Base-by-base conservation (phyloP, 2,329 filamentous ascomycete genomes). In the Didymella keratinophila region DNA sequence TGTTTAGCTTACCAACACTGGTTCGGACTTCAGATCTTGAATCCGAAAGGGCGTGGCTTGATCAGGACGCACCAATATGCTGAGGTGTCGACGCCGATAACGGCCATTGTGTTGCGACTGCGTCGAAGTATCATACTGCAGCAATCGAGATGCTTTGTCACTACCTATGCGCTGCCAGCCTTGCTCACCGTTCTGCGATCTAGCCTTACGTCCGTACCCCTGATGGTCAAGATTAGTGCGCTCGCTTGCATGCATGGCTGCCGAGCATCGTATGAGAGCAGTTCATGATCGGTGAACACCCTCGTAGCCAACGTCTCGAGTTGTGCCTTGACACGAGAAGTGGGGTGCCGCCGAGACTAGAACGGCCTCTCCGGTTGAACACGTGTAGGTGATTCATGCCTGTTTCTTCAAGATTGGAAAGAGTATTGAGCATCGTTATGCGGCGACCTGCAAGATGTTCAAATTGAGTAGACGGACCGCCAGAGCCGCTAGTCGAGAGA, bases 281-380 rank as follows among this genome's bases (percentile, higher is more conserved):
- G 46, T 58, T 54, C 56, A 41, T 51, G 56, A 58, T 58, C 56
- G 56, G 56, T 58, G 50, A 54, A 51, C 32, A 36, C 50, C 49
- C 39, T 58, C 34, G 50, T 45, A 41, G 25, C 37, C 44, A 58
- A 34, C 43, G 23, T 18, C 30, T 45, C 39, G 34, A 50, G 25
- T 44, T 34, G 39, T 23, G 50, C 39, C 25, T 45, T 41, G 41
- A 50, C 34, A 39, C 50, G 39, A 54, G 21, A 20, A 32, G 45
- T 58, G 50, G 56, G 34, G 27, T 46, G 27, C 37, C 25, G 32
- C 25, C 11, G 37, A 45, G 50, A 46, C 43, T 34, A 34, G 32
- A 27, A 45, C 50, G 45, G 49, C 32, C 50, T 58, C 45, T 48
- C 32, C 44, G 44, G 49, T 36, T 44, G 18, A 25, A 58, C 50